Conservation (phyloP, 371 early-diverging fungal species). For the Coemansia sp. region DNA sequence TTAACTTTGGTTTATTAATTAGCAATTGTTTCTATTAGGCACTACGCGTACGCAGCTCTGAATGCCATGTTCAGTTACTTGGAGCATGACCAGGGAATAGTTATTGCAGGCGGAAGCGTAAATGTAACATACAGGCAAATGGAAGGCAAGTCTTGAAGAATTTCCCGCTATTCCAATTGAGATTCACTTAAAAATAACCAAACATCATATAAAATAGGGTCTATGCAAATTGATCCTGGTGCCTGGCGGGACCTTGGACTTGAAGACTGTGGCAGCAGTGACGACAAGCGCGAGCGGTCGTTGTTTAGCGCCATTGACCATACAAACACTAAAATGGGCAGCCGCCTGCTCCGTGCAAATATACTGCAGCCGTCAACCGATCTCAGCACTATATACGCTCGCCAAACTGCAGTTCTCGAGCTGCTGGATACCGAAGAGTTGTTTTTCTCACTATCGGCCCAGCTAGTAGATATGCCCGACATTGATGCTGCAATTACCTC, state of each 20-base stretch:
- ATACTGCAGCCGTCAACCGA: slow-evolving; percentile 45
- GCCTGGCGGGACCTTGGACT: slow-evolving; percentile 41
- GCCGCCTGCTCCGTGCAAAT: slow-evolving; percentile 36
- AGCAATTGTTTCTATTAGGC: slow-evolving; percentile 5
- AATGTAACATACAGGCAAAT: slow-evolving; percentile 33
- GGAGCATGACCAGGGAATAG: slow-evolving; percentile 8
- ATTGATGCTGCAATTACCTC: slow-evolving; percentile 48
- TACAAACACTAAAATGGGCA: slow-evolving; percentile 44
- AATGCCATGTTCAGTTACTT: slow-evolving; percentile 33
- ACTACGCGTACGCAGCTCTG: slow-evolving; percentile 43
- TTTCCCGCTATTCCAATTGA: not conserved
- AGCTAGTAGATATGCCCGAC: slow-evolving; percentile 37
- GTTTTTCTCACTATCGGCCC: slow-evolving; percentile 42
- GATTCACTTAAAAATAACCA: not conserved
- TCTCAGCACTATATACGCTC: slow-evolving; percentile 41
- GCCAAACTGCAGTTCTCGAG: slow-evolving; percentile 36
- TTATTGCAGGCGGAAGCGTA: slow-evolving; percentile 19
- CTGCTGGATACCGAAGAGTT: slow-evolving; percentile 38
- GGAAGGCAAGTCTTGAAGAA: slow-evolving; percentile 17
- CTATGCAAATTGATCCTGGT: slow-evolving; percentile 48
- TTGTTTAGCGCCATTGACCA: slow-evolving; percentile 36
- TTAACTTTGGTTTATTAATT: not conserved
- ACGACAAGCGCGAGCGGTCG: slow-evolving; percentile 12
- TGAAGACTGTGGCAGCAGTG: slow-evolving; percentile 2
- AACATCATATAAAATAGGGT: slow-evolving; percentile 11